Percentiles rank a stretch among this genome's conserved stretches.
Conservation (phyloP, 441 rosid genomes). For the Macaranga tanarius region DNA sequence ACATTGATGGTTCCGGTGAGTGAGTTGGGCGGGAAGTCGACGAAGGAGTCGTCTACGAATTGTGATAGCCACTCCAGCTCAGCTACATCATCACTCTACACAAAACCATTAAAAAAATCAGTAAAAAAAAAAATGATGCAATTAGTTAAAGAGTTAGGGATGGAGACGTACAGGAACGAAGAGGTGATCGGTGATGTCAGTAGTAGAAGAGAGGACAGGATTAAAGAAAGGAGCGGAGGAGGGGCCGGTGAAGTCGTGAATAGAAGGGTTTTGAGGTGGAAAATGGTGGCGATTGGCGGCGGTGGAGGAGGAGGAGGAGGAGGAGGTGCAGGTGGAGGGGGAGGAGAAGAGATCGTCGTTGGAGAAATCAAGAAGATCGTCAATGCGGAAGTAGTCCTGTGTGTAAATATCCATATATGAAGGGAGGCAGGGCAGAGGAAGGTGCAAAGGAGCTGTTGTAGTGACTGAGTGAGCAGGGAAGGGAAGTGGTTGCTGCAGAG, state of each 20-base stretch:
- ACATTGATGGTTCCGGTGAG: conserved; percentile 34
- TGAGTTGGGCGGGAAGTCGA: conserved; percentile 48
- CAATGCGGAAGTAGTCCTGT: conserved; percentile 42
- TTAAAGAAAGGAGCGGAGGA: conserved; percentile 11
- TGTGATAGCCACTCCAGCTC: conserved; percentile 97
- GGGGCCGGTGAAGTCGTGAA: neutral
- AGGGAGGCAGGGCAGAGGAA: conserved; percentile 7
- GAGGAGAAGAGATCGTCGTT: conserved; percentile 25
- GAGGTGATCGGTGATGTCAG: conserved; percentile 54
- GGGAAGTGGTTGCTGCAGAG: no score
- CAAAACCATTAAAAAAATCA: neutral
- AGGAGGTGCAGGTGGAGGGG: conserved; percentile 4
- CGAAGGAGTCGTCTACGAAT: conserved; percentile 87
- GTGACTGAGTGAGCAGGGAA: no score
- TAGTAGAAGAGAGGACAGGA: conserved; percentile 28
- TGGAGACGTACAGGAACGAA: conserved; percentile 47
- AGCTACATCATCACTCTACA: conserved; percentile 81
- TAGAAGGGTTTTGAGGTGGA: conserved; percentile 8
- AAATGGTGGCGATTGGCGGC: conserved; percentile 23
- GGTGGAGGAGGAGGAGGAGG: conserved; percentile 23
- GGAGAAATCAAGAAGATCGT: conserved; percentile 30
- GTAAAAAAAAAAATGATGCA: neutral
- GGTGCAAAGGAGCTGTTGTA: neutral
- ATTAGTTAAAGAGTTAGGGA: neutral
- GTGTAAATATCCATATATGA: conserved; percentile 46